A percentile compares a stretch with the other conserved stretches of the same genome.
phyloP scores from a whole-genome alignment of 306 rosid genomes.

The Clitoria ternatea region DNA sequence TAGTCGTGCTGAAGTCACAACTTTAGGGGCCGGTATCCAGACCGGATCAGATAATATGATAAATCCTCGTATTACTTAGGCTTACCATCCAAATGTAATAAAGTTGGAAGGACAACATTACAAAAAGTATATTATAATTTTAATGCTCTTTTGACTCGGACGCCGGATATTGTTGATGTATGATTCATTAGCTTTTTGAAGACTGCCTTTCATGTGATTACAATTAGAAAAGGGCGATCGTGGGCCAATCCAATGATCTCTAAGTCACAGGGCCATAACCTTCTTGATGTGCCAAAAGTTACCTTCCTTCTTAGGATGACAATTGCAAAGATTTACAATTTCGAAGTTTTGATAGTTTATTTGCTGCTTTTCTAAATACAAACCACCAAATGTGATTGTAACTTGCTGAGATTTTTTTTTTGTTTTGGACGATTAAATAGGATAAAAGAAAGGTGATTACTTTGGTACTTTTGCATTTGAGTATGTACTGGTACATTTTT shows the following conservation, averaged over 20 bases:
- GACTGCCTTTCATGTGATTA: not conserved
- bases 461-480: too few species aligned
- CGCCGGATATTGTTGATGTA: not conserved
- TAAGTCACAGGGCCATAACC: not conserved
- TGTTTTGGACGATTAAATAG: not conserved
- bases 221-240: too few species aligned
- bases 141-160: not conserved
- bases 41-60: too few species aligned
- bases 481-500: too few species aligned
- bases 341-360: not conserved
- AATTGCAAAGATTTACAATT: not conserved
- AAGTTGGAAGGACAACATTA: too few species aligned
- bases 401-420: not conserved
- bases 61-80: too few species aligned
- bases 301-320: not conserved
- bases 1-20: too few species aligned
- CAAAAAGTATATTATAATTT: too few species aligned
- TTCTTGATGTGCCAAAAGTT: not conserved
- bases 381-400: not conserved
- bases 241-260: not conserved
- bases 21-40: too few species aligned
- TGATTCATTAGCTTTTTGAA: not conserved
- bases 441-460: too few species aligned
- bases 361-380: not conserved
- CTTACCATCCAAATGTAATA: too few species aligned